These are phyloP conservation scores for Tubosaeta sp. DNA, from an alignment of 768 basidiomycete genomes.

Conservation along the genomic window DNA sequence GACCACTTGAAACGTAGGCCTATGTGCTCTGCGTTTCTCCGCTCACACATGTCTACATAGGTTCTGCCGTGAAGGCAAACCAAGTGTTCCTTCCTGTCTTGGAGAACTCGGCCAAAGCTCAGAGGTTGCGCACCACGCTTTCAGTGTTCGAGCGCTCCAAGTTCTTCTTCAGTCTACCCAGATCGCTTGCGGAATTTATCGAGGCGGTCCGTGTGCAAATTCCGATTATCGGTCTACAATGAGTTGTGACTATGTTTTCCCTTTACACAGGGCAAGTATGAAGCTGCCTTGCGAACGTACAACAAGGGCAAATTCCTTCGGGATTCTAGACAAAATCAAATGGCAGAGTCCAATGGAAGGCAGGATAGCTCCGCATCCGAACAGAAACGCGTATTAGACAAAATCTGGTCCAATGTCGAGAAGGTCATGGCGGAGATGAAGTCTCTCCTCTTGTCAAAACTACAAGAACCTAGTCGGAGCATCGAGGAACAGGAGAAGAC, in stretches of 20 bases:
- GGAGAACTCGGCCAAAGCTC: constrained; percentile 92
- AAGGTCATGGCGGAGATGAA: constrained; percentile 93
- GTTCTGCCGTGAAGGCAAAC: constrained; percentile 87
- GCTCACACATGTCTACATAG: constrained; percentile 37
- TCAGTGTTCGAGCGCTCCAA: constrained; percentile 95
- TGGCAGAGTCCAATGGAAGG: constrained; percentile 61
- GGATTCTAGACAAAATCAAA: constrained; percentile 83
- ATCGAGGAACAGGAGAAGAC: constrained; percentile 97
- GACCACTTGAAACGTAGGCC: constrained; percentile 80
- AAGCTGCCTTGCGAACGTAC: constrained; percentile 90
- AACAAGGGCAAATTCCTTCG: constrained; percentile 93
- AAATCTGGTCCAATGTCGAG: constrained; percentile 94
- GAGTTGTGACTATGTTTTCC: background rate
- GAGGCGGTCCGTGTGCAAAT: constrained; percentile 60
- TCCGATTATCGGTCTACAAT: background rate
- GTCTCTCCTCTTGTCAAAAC: constrained; percentile 64
- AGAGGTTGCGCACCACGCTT: constrained; percentile 87
- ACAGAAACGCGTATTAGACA: constrained; percentile 90
- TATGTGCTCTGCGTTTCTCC: background rate
- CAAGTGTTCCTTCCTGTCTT: constrained; percentile 95
- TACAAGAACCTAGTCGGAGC: constrained; percentile 74
- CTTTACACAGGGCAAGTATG: constrained; percentile 80
- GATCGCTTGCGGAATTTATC: constrained; percentile 81
- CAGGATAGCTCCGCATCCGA: constrained; percentile 56
- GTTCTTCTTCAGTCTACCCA: constrained; percentile 98